These are phyloP conservation scores for Inga oerstediana DNA, from an alignment of 306 rosid genomes.

Conservation along the genomic window DNA sequence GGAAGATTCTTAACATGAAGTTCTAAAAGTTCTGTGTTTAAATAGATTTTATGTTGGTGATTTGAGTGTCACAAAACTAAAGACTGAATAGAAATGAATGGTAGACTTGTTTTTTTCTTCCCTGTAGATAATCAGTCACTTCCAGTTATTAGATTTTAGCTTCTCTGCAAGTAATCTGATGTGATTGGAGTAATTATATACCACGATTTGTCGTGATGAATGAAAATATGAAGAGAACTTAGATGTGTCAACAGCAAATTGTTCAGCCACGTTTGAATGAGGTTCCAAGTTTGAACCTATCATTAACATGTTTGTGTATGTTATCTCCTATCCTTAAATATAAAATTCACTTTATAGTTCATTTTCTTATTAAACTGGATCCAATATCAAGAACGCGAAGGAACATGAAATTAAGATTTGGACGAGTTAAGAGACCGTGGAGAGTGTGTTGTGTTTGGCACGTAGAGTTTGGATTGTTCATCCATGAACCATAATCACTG, in stretches of 20 bases:
- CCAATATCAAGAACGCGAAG: no score
- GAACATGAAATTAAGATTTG: no score
- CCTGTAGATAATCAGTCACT: not conserved
- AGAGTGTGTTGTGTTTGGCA: not conserved
- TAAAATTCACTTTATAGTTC: no score
- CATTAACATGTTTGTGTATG: no score
- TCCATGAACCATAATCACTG: not conserved
- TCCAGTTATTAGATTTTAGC: not conserved
- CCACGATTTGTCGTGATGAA: not conserved
- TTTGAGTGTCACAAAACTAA: not conserved
- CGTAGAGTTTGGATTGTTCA: not conserved
- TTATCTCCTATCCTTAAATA: no score
- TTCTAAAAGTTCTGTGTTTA: constrained; percentile 37
- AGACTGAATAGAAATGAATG: not conserved
- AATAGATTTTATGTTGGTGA: not conserved
- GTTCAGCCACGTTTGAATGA: no score
- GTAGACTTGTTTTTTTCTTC: not conserved
- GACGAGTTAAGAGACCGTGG: not conserved
- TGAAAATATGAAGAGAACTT: not conserved
- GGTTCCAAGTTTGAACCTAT: no score
- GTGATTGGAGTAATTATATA: not conserved
- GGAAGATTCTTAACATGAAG: constrained; percentile 72
- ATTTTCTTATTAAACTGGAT: no score
- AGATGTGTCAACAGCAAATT: no score
- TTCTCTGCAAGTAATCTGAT: not conserved